phyloP scores from a whole-genome alignment of 2,329 filamentous ascomycete genomes.

The Pseudogymnoascus sp. region DNA sequence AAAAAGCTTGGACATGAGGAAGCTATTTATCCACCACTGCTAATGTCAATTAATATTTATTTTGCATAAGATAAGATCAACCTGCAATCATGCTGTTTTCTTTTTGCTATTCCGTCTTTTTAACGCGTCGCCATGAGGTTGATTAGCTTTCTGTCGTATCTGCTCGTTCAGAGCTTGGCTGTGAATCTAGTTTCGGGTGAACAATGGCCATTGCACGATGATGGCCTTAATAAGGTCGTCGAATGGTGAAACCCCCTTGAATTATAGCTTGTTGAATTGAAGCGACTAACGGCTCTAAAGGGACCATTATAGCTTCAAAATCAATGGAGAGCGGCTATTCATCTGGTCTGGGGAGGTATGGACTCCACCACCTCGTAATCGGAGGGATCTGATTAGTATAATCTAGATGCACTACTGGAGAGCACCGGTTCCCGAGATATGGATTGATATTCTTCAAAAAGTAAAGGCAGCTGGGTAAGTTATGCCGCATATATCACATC shows the following conservation, averaged over 20 bases:
- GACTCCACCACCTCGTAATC: background rate
- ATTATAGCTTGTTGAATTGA: background rate
- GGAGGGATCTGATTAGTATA: background rate
- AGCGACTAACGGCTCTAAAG: conserved; percentile 18
- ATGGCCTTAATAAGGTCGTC: conserved; percentile 40
- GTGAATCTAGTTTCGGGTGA: conserved; percentile 3
- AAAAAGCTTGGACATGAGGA: background rate
- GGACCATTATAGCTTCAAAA: conserved; percentile 47
- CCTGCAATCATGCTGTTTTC: conserved; percentile 1
- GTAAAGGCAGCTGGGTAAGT: conserved; percentile 38
- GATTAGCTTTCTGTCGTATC: background rate
- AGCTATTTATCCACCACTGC: conserved; percentile 7
- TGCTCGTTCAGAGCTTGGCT: conserved; percentile 1
- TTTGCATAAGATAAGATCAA: background rate
- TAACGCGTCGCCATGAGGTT: background rate
- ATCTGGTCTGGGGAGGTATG: conserved; percentile 42
- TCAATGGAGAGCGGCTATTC: conserved; percentile 44
- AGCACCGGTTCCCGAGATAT: conserved; percentile 42
- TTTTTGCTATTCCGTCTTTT: background rate
- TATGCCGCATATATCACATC: background rate
- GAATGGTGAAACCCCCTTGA: conserved; percentile 30
- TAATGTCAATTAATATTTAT: background rate
- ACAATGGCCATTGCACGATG: conserved; percentile 42
- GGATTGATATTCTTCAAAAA: conserved; percentile 45
- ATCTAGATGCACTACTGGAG: conserved; percentile 43